phyloP scores from a whole-genome alignment of 805 yeast species.

The Kodamaea kakaduensis region DNA sequence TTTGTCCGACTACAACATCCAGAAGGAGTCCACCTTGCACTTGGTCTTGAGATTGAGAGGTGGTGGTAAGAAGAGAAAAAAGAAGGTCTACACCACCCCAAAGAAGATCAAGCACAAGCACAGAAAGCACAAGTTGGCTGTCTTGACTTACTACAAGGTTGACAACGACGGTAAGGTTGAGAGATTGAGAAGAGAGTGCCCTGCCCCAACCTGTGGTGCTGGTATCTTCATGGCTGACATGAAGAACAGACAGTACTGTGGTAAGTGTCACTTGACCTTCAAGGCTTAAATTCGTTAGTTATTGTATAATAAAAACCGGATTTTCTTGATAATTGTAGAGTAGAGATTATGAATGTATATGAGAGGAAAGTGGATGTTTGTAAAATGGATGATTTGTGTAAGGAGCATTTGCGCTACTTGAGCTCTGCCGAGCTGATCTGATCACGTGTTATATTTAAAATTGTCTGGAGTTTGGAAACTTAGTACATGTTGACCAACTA shows the following conservation, averaged over 20 bases:
- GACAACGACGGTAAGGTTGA: constrained; percentile 98
- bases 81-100: constrained; percentile 99
- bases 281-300: constrained; percentile 35
- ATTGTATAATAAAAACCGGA: too few relatives aligned
- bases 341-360: too few relatives aligned
- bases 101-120: constrained; percentile 99
- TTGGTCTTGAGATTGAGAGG: constrained; percentile 98
- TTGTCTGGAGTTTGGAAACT: too few relatives aligned
- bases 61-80: constrained; percentile 99
- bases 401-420: too few relatives aligned
- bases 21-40: constrained; percentile 97
- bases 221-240: constrained; percentile 99
- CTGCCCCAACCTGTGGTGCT: constrained; percentile 89
- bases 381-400: too few relatives aligned
- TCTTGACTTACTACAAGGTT: constrained; percentile 98
- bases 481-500: too few relatives aligned
- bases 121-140: constrained; percentile 99
- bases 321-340: constrained; percentile 1
- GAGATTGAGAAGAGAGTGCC: constrained; percentile 98
- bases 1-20: constrained; percentile 98
- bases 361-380: too few relatives aligned
- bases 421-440: too few relatives aligned
- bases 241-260: constrained; percentile 99
- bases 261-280: constrained; percentile 97
- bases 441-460: too few relatives aligned